These are phyloP conservation scores for Coleophoma eucalyptorum DNA, from an alignment of 2,329 filamentous ascomycete species.

Conservation along the genomic window DNA sequence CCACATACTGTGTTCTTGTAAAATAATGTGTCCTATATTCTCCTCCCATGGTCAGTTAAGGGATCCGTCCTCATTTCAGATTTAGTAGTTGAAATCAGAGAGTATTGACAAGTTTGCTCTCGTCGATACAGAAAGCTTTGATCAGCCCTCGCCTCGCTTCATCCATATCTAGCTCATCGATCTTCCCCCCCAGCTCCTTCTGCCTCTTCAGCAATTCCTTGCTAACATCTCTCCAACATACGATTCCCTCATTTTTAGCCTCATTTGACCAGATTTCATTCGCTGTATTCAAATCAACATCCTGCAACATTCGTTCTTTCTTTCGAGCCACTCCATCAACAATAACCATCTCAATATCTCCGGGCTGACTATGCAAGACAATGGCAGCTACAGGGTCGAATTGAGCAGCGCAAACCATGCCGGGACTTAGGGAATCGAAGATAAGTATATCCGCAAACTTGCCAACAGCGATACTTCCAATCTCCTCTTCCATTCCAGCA, in stretches of 20 bases:
- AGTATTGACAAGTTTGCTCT: conserved; percentile 5
- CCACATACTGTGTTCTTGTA: too few relatives aligned
- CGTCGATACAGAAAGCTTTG: conserved; percentile 21
- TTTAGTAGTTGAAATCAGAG: neutral
- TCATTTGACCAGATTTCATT: conserved; percentile 5
- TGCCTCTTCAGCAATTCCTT: conserved; percentile 24
- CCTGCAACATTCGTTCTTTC: conserved; percentile 17
- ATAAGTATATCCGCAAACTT: conserved; percentile 44
- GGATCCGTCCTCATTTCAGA: too few relatives aligned
- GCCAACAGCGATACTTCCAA: conserved; percentile 41
- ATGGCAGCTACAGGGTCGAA: conserved; percentile 38
- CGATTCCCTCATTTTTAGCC: conserved; percentile 9
- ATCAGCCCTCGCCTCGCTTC: conserved; percentile 25
- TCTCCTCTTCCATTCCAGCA: conserved; percentile 33
- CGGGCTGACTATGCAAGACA: conserved; percentile 34
- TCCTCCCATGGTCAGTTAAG: too few relatives aligned
- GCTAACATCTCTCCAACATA: conserved; percentile 29
- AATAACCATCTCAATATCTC: conserved; percentile 39
- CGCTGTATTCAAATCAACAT: conserved; percentile 7
- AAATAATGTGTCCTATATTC: too few relatives aligned
- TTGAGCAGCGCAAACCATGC: conserved; percentile 36
- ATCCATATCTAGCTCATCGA: conserved; percentile 27
- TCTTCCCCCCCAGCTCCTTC: conserved; percentile 24
- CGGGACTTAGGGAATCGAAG: conserved; percentile 36
- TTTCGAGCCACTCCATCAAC: conserved; percentile 39